phyloP scores from a whole-genome alignment of 768 basidiomycete species.

The Brasilioporus rufonigricans region DNA sequence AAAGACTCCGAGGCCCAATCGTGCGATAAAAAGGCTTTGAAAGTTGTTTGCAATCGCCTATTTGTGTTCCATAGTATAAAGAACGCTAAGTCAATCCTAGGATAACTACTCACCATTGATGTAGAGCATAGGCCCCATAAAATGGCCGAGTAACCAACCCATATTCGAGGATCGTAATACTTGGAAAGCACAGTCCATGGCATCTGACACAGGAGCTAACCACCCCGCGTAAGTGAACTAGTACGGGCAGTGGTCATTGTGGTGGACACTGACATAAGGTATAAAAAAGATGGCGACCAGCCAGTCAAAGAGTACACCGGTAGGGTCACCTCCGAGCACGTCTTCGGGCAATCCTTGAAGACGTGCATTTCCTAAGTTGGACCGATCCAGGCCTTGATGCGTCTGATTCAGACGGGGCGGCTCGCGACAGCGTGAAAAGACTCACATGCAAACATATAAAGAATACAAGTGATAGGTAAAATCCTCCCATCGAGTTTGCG shows the following conservation, averaged over 20 bases:
- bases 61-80: not conserved
- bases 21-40: conserved; percentile 27
- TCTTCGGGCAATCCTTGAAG: conserved; percentile 68
- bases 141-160: conserved; percentile 63
- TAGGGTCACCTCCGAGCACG: conserved; percentile 62
- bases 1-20: conserved; percentile 33
- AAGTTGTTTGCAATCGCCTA: conserved; percentile 30
- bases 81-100: not conserved
- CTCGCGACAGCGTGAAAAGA: conserved; percentile 7
- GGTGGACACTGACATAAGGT: conserved; percentile 55
- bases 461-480: conserved; percentile 64
- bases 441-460: conserved; percentile 77
- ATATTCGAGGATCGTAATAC: conserved; percentile 62
- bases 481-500: conserved; percentile 67
- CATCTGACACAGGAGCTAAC: conserved; percentile 66
- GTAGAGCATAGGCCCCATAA: conserved; percentile 76
- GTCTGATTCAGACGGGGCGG: not conserved
- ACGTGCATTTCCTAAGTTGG: conserved; percentile 80
- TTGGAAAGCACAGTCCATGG: conserved; percentile 69
- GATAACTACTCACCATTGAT: conserved; percentile 50
- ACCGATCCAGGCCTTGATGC: conserved; percentile 58
- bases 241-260: not conserved
- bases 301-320: conserved; percentile 74
- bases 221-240: conserved; percentile 30
- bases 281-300: conserved; percentile 75